Percentiles rank a stretch among this genome's conserved stretches.
phyloP scores from a whole-genome alignment of 73 alveolate genomes.

The Uronychia setigera region DNA sequence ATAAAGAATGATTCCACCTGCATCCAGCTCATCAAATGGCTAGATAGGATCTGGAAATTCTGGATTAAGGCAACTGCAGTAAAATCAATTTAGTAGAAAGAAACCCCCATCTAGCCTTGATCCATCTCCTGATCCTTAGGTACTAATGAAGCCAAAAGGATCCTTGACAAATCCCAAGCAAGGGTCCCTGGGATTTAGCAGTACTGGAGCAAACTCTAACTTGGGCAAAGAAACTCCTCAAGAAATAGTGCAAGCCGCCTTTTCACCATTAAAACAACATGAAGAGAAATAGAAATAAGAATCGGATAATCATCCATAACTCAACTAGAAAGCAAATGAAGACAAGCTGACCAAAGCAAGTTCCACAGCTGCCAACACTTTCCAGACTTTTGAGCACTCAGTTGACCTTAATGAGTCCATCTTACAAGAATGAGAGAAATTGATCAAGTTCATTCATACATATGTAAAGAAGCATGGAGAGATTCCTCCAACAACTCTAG shows the following conservation, averaged over 20 bases:
- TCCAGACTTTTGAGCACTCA: constrained; percentile 16
- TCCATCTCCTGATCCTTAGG: not conserved
- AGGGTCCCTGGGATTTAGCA: too few species aligned
- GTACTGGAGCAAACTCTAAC: too few species aligned
- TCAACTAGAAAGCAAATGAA: not conserved
- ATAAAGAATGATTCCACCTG: constrained; percentile 2
- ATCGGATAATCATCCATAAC: not conserved
- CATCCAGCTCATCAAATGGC: not conserved
- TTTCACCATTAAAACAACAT: not conserved
- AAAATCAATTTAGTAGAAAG: not conserved
- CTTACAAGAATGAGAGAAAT: constrained; percentile 44
- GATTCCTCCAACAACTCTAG: constrained; percentile 19
- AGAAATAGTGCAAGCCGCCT: not conserved
- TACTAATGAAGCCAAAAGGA: not conserved
- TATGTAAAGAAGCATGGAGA: constrained; percentile 2
- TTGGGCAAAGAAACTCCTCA: not conserved
- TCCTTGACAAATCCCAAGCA: not conserved
- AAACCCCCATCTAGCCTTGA: not conserved
- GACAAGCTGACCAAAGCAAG: constrained; percentile 30
- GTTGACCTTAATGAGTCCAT: constrained; percentile 16
- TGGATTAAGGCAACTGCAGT: not conserved
- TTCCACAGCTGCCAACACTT: not conserved
- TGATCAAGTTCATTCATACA: constrained; percentile 33
- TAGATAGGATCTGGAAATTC: not conserved
- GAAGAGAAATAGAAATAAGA: not conserved